Conservation (phyloP, 2,329 filamentous ascomycete genomes). For the Hypomyces perniciosus region DNA sequence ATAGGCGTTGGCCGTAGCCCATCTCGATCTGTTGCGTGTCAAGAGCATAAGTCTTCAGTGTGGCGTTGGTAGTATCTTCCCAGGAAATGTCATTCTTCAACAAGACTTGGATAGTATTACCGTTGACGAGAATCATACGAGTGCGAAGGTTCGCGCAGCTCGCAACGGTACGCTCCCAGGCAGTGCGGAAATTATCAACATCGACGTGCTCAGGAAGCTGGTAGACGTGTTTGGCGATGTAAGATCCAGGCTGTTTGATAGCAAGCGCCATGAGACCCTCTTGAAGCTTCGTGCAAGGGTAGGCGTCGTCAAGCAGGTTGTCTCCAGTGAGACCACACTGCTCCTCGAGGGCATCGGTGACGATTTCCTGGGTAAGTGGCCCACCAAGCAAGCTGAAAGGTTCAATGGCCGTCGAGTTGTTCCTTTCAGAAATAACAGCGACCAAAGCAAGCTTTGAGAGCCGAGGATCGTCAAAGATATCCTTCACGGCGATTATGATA, state of each 20-base stretch:
- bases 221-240: slow-evolving; percentile 8
- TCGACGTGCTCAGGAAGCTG: slow-evolving; percentile 1
- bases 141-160: slow-evolving; percentile 7
- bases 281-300: slow-evolving; percentile 9
- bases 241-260: slow-evolving; percentile 8
- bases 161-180: slow-evolving; percentile 5
- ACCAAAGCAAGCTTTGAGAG: background rate
- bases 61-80: background rate
- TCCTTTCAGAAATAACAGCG: background rate
- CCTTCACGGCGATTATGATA: background rate
- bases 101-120: slow-evolving; percentile 1
- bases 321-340: slow-evolving; percentile 9
- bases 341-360: background rate
- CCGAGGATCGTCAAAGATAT: slow-evolving; percentile 7
- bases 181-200: background rate
- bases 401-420: background rate
- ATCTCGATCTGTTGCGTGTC: background rate
- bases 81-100: slow-evolving; percentile 1
- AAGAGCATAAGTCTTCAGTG: background rate
- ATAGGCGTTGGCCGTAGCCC: slow-evolving; percentile 9
- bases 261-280: slow-evolving; percentile 8
- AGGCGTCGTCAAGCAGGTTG: slow-evolving; percentile 8
- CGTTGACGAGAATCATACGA: background rate
- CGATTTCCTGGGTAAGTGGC: background rate
- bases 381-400: slow-evolving; percentile 3